phyloP scores from a whole-genome alignment of 2,329 filamentous ascomycete species.

The Microdochium nivale region DNA sequence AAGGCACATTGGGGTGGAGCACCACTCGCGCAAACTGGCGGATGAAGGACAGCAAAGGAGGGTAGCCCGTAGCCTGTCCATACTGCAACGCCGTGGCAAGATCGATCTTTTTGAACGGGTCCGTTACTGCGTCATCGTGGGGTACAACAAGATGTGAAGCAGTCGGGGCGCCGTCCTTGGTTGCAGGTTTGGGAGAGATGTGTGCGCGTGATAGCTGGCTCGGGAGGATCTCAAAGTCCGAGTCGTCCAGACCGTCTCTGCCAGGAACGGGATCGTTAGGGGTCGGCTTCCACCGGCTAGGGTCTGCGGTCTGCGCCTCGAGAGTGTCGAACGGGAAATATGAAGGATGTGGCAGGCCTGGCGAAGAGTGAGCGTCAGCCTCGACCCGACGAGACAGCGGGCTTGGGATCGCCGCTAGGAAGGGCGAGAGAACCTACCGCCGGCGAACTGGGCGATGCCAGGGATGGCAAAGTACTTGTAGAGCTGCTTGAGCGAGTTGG shows the following conservation, averaged over 20 bases:
- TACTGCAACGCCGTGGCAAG: conserved; percentile 79
- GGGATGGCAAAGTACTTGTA: conserved; percentile 75
- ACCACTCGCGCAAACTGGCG: conserved; percentile 69
- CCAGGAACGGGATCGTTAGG: conserved; percentile 45
- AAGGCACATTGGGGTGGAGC: conserved; percentile 75
- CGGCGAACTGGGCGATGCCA: conserved; percentile 53
- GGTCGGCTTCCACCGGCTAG: conserved; percentile 65
- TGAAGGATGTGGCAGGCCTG: conserved; percentile 69
- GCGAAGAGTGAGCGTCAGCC: not conserved
- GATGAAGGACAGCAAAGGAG: conserved; percentile 68
- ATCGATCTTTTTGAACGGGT: conserved; percentile 66
- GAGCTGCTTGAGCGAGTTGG: conserved; percentile 67
- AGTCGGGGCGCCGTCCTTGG: conserved; percentile 17
- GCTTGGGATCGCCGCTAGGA: not conserved
- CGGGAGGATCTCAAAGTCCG: conserved; percentile 21
- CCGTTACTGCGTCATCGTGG: conserved; percentile 36
- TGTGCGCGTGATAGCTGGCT: conserved; percentile 23
- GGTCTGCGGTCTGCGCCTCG: conserved; percentile 69
- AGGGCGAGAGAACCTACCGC: conserved; percentile 36
- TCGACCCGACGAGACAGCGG: no score
- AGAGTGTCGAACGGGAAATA: conserved; percentile 91
- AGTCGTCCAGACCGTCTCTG: not conserved
- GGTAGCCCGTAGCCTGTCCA: conserved; percentile 73
- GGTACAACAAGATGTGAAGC: conserved; percentile 58
- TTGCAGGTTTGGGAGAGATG: conserved; percentile 10